Conservation (phyloP, 495 filamentous ascomycete genomes). For the Diplogelasinospora grovesii region DNA sequence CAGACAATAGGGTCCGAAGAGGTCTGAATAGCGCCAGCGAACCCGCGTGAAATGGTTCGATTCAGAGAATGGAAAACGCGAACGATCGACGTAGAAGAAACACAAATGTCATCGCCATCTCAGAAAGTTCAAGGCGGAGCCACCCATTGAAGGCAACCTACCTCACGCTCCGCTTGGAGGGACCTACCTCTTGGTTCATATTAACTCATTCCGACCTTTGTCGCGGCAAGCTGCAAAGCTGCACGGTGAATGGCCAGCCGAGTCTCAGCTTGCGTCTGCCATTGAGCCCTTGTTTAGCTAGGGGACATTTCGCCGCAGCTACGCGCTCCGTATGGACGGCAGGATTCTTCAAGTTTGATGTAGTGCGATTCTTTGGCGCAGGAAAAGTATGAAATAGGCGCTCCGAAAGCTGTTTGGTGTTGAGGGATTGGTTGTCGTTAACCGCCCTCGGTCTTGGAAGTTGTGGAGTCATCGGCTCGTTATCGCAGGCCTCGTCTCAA, state of each 20-base stretch:
- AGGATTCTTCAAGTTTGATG: constrained; percentile 8
- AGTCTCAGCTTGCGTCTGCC: constrained; percentile 7
- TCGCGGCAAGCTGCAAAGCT: background rate
- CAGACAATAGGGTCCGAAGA: constrained; percentile 5
- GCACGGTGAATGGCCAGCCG: constrained; percentile 12
- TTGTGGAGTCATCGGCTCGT: constrained; percentile 21
- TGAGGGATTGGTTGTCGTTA: constrained; percentile 21
- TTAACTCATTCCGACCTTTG: background rate
- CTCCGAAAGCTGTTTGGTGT: constrained; percentile 14
- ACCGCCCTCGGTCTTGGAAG: constrained; percentile 11
- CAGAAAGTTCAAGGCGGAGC: no score
- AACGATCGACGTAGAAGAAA: no score
- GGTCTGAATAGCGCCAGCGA: no score
- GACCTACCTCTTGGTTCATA: background rate
- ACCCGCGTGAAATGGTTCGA: no score
- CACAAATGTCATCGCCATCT: no score
- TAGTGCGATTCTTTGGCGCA: constrained; percentile 15
- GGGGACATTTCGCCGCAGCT: constrained; percentile 13
- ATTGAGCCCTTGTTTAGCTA: constrained; percentile 10
- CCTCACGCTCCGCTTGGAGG: no score
- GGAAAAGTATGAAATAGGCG: constrained; percentile 28
- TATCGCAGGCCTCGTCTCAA: constrained; percentile 14
- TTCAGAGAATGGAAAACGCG: no score
- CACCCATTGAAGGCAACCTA: no score
- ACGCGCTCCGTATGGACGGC: constrained; percentile 20